Base-by-base conservation (phyloP, 2,329 filamentous ascomycete species). In the Daldinia sp. region DNA sequence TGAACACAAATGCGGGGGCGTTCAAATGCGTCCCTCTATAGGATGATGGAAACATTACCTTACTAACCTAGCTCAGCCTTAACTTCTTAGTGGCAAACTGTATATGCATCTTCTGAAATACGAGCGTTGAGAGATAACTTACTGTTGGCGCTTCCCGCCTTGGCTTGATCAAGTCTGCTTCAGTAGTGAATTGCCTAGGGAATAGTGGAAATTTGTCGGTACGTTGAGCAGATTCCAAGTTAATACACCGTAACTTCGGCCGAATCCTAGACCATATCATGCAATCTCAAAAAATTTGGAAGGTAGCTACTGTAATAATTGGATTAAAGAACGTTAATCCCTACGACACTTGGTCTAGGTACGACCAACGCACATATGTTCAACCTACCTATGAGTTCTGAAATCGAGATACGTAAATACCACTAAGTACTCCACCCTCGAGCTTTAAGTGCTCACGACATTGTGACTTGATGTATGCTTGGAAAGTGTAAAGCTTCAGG, bases 221-320 rank as follows among this genome's bases (percentile, higher is more conserved):
- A 18, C 20, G 20, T 15, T 18, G 20, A 48, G 44, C 26, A 48
- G 12, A 26, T 15, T n/a, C 1, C 35, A 15, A 7, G 13, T 4
- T 26, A 46, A 15, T 13, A 2, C 4, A 48, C 23, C 23, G 23
- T 28, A 12, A 48, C 12, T 13, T 4, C 13, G 13, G 28, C 44
- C 23, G 23, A 48, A 48, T 13, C 20, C 23, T 28, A 20, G 23
- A 9, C 44, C 1, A 48, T 10, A 51, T 26, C 26, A 51, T 51
- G 46, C 46, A 51, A 33, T 51, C 26, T 33, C 46, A 33, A 51
- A 26, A 51, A 26, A 33, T 51, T 4, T 15, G 46, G 26, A 51
- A 51, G 28, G 46, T 51, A 10, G 46, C 30, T 12, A 26, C 28
- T 33, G 46, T 26, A 30, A 51, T 10, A 4, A 26, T 30, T 51